phyloP scores from a whole-genome alignment of 23 red algal species.

The Porphyridium purpureum region DNA sequence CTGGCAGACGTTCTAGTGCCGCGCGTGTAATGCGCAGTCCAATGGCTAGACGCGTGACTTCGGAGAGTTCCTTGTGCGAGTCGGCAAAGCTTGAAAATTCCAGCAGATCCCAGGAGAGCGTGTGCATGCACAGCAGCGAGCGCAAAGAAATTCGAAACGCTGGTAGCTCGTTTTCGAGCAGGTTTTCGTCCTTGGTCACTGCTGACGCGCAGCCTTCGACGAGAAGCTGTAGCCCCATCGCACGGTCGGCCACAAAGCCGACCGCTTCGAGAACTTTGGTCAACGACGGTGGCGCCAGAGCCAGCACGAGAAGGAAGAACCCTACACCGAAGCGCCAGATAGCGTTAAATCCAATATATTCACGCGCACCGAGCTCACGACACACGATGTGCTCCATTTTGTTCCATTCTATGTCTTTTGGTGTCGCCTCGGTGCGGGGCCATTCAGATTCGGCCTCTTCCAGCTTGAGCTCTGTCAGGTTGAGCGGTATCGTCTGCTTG shows the following conservation, averaged over 20 bases:
- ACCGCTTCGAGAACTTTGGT: not conserved
- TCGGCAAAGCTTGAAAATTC: too few species aligned
- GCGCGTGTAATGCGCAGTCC: too few species aligned
- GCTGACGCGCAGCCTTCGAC: not conserved
- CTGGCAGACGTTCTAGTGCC: too few species aligned
- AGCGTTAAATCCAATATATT: not conserved
- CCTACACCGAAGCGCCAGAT: not conserved
- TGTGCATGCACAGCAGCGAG: too few species aligned
- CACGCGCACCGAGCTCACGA: not conserved
- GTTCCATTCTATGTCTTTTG: not conserved
- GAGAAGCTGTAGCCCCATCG: not conserved
- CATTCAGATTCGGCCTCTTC: not conserved
- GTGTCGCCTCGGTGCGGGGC: not conserved
- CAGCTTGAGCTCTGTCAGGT: too few species aligned
- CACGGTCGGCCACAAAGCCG: not conserved
- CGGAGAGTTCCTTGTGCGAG: too few species aligned
- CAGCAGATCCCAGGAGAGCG: too few species aligned
- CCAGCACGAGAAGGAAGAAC: not conserved
- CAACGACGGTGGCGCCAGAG: not conserved
- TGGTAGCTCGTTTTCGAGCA: too few species aligned
- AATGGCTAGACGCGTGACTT: too few species aligned
- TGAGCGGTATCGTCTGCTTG: too few species aligned
- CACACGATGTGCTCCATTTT: not conserved
- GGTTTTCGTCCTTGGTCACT: too few species aligned
- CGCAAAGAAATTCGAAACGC: too few species aligned